Base-by-base conservation (phyloP, 257 asterid species). In the Fraxinus cuspidata region DNA sequence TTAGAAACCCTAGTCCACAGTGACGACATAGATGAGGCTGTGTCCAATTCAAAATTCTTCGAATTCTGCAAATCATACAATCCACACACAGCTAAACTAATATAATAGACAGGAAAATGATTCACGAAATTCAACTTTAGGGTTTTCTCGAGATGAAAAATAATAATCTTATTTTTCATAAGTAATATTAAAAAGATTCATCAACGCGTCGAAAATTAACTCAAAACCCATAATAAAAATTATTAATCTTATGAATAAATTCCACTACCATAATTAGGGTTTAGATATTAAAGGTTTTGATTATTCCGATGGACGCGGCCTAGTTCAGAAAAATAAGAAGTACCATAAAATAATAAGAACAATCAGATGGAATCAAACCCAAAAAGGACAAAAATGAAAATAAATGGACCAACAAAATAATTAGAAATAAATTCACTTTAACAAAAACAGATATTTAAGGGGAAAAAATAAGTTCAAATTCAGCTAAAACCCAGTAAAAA, bases 1-100 rank as follows among this genome's bases (percentile, higher is more conserved):
- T 25, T 70, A 29, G 72, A 88, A 89, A 87, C 89, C 92, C 92
- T 89, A 88, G 66, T 75, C 83, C 42, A 27, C 56, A 85, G 69
- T 75, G 70, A 60, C 70, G 80, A 63, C 73, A 53, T 25, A 78
- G 34, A 56, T 6, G 27, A 78, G 72, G 78, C 72, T 71, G n/a
- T 10, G 21, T 56, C 11, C 25, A n/a, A 56, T 56, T 56, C 65
- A 56, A 56, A n/a, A 56, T 56, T 19, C 2, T 56, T 6, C 15
- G 63, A 51, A 18, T 18, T 51, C 63, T 51, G 21, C 25, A 18
- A 8, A 42, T 11, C 18, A 47, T 47, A 47, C 7, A 47, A 47
- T 42, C 56, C 21, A 51, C 23, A 19, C 60, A 51, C 11, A 7
- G 65, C 11, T 56, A 56, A 56, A 56, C 27, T 2, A 23, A 56